Base-by-base conservation (phyloP, 2,329 filamentous ascomycete species). In the Aspergillus sp. region DNA sequence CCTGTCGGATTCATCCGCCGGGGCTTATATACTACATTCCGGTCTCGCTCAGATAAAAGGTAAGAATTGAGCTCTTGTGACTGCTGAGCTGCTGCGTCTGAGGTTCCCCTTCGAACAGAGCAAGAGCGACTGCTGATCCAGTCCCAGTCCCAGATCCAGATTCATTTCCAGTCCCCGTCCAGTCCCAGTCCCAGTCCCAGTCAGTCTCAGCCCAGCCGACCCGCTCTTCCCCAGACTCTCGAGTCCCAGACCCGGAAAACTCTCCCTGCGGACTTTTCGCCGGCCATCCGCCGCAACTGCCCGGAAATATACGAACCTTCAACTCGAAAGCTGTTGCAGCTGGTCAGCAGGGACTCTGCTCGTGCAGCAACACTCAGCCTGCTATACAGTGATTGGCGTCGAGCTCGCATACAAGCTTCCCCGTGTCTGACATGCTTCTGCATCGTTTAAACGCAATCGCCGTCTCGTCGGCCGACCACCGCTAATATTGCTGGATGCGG, bases 1-100 rank as follows among this genome's bases (percentile, higher is more conserved):
- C 34, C 56, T 58, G 59, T 61, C 65, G 66, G 57, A 69, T 54
- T 69, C 66, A 69, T 68, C 66, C 66, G 58, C 17, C 34, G 34
- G 34, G 34, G 9, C 34, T 41, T 41, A 41, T 41, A 41, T 41
- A 41, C 34, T 41, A 41, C 34, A 41, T 41, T 41, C 34, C 34
- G 34, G 34, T 41, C 34, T 41, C 34, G 34, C 31, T 17, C 30
- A 52, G 28, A 52, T 23, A 23, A 38, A 52, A 9, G 23, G 25
- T 17, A 22, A 54, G 13, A 19, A 43, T 28, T 7, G 25, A 45
- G 11, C n/a, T 19, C 46, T 45, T 47, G 53, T n/a, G 47, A 22
- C 46, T 48, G 22, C 46, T 25, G 34, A 41, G 34, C 11, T 41
- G 25, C 25, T 28, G 34, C 34, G 34, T 17, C 11, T 41, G 34